Evolutionary conservation across 1,284 basidiomycete genomes (phyloP).

Genomic region (Ganoderma lucidum): DNA sequence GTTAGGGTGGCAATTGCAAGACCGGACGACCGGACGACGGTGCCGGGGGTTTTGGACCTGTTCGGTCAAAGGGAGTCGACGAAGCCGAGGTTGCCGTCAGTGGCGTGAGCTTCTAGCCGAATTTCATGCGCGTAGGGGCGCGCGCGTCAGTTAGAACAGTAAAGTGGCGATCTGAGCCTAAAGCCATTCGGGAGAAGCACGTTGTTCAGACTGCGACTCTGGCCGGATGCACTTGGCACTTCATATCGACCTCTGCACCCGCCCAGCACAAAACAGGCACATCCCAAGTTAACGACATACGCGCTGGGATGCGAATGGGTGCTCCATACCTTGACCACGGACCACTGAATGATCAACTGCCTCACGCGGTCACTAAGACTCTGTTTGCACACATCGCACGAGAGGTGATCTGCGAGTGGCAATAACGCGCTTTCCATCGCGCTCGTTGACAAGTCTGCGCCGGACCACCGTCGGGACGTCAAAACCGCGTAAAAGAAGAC

Average conservation of each 20-base stretch:
- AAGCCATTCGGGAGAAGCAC: background rate
- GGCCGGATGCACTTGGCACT: background rate
- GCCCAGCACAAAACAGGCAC: background rate
- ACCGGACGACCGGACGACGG: background rate
- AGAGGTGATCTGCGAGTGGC: slow-evolving; percentile 44
- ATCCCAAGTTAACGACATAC: background rate
- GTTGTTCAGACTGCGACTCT: background rate
- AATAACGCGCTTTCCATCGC: slow-evolving; percentile 46
- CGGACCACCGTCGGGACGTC: background rate
- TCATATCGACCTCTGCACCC: slow-evolving; percentile 23
- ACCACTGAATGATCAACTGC: slow-evolving; percentile 77
- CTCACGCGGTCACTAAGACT: slow-evolving; percentile 71
- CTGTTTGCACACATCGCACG: slow-evolving; percentile 60
- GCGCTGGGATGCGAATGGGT: background rate
- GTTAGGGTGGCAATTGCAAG: background rate
- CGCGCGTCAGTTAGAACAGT: background rate
- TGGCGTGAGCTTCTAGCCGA: background rate
- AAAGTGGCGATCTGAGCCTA: background rate
- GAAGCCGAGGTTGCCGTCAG: background rate
- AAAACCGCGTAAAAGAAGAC: background rate
- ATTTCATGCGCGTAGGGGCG: background rate
- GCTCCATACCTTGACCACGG: slow-evolving; percentile 69
- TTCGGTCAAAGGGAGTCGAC: background rate
- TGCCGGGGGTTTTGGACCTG: background rate
- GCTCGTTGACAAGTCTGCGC: slow-evolving; percentile 44